Evolutionary conservation across 2,329 filamentous ascomycete species (phyloP).

Genomic region (Clarireedia hainanense): DNA sequence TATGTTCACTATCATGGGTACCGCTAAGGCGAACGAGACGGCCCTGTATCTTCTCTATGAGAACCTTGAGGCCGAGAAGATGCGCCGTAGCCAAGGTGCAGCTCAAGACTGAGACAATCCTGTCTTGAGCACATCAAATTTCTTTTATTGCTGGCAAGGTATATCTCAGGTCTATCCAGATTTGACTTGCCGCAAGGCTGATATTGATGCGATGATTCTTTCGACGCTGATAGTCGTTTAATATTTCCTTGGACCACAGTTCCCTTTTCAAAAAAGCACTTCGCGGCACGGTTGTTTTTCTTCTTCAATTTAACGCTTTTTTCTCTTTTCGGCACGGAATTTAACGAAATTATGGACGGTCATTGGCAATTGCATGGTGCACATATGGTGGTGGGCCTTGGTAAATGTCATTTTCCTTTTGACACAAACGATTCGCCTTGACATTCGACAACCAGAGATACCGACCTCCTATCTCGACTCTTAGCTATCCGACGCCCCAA

Average conservation of each 20-base stretch:
- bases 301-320: constrained; percentile 24
- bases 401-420: constrained; percentile 25
- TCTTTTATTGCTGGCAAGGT: constrained; percentile 44
- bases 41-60: constrained; percentile 95
- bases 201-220: constrained; percentile 38
- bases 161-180: constrained; percentile 43
- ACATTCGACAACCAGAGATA: constrained; percentile 29
- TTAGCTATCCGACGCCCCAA: constrained; percentile 29
- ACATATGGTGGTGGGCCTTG: constrained; percentile 19
- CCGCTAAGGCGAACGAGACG: constrained; percentile 86
- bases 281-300: constrained; percentile 24
- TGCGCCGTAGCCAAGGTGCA: constrained; percentile 78
- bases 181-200: constrained; percentile 57
- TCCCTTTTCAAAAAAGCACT: constrained; percentile 30
- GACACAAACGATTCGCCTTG: constrained; percentile 30
- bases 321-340: constrained; percentile 28
- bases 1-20: constrained; percentile 99
- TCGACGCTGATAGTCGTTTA: constrained; percentile 23
- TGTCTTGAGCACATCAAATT: constrained; percentile 30
- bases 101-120: constrained; percentile 26
- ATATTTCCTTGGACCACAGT: constrained; percentile 19
- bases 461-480: constrained; percentile 30
- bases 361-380: constrained; percentile 26
- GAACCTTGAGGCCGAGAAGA: constrained; percentile 98
- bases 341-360: constrained; percentile 33